phyloP scores from a whole-genome alignment of 345 rosid genomes.

The Passiflora organensis region DNA sequence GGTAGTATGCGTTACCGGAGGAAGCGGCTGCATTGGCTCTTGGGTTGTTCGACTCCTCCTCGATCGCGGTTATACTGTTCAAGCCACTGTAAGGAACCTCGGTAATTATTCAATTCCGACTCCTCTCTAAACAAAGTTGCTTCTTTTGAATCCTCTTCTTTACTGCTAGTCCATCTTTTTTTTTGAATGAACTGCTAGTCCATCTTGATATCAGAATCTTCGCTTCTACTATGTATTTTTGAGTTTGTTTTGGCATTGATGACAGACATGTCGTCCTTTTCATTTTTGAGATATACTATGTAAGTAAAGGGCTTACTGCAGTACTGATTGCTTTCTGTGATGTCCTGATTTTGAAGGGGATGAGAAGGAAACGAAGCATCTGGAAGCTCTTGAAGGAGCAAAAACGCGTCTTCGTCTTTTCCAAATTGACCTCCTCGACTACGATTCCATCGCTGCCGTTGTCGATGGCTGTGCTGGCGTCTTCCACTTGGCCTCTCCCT shows the following conservation, averaged over 20 bases:
- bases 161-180: too few species aligned
- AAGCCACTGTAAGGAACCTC: conserved; percentile 76
- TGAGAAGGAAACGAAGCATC: conserved; percentile 77
- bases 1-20: conserved; percentile 84
- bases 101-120: conserved; percentile 29
- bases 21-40: conserved; percentile 90
- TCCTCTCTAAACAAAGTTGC: neutral
- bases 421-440: conserved; percentile 81
- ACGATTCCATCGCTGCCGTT: conserved; percentile 58
- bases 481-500: conserved; percentile 92
- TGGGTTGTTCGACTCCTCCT: conserved; percentile 80
- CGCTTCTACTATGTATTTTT: too few species aligned
- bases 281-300: neutral
- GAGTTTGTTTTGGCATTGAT: too few species aligned
- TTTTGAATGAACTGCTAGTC: too few species aligned
- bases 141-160: conserved; percentile 3
- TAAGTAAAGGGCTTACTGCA: neutral
- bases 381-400: conserved; percentile 71
- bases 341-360: conserved; percentile 42
- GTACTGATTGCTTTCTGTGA: neutral
- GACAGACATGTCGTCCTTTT: too few species aligned
- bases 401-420: conserved; percentile 68
- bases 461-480: conserved; percentile 67
- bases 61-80: conserved; percentile 69
- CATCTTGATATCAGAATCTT: too few species aligned